phyloP scores from a whole-genome alignment of 768 basidiomycete genomes.

The Xanthoconium purpureum region DNA sequence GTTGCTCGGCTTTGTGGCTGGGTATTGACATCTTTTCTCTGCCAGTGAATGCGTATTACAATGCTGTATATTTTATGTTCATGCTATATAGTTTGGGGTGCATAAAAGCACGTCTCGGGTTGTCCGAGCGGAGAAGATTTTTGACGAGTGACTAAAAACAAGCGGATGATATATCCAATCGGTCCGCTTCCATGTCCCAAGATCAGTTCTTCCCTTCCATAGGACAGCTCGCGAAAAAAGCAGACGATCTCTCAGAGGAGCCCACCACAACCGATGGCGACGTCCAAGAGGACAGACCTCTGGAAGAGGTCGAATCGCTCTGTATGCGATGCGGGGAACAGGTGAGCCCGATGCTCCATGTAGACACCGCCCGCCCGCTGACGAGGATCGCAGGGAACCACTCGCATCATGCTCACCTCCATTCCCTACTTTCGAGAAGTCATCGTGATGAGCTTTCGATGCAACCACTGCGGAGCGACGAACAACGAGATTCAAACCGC shows the following conservation, averaged over 20 bases:
- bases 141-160: too few relatives aligned
- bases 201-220: constrained; percentile 54
- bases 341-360: constrained; percentile 43
- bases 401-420: constrained; percentile 83
- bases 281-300: constrained; percentile 44
- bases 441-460: constrained; percentile 94
- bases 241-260: constrained; percentile 37
- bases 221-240: constrained; percentile 49
- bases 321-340: constrained; percentile 94
- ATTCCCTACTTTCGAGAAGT: constrained; percentile 96
- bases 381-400: constrained; percentile 66
- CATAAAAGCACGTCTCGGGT: too few relatives aligned
- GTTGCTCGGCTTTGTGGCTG: too few relatives aligned
- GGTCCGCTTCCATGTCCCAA: constrained; percentile 20
- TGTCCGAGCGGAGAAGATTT: too few relatives aligned
- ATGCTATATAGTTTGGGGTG: neutral
- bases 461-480: constrained; percentile 82
- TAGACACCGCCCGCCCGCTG: neutral
- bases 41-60: too few relatives aligned
- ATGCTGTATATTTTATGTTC: neutral
- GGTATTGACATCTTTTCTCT: too few relatives aligned
- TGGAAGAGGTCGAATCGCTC: constrained; percentile 84
- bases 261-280: constrained; percentile 29
- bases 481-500: constrained; percentile 98
- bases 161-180: neutral